Evolutionary conservation across 805 yeast species (phyloP).

Genomic region (Candida tallmaniae): DNA sequence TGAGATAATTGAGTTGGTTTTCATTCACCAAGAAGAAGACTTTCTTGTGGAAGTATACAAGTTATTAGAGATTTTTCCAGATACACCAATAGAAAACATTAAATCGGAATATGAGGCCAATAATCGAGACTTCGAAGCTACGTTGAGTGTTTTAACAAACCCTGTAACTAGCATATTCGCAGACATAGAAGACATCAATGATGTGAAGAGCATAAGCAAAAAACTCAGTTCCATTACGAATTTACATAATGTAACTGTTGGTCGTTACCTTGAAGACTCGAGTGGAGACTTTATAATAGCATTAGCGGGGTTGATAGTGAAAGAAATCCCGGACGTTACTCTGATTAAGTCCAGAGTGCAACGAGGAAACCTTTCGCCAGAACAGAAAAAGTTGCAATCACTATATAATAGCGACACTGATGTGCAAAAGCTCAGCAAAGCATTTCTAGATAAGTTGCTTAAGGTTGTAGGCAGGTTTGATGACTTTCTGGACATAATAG

Average conservation of each 20-base stretch:
- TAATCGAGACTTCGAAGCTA: not conserved
- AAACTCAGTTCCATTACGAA: not conserved
- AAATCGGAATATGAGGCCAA: not conserved
- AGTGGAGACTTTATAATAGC: not conserved
- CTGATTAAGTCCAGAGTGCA: slow-evolving; percentile 1
- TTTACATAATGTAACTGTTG: not conserved
- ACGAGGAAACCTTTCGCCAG: not conserved
- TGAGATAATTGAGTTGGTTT: not conserved
- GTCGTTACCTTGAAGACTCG: not conserved
- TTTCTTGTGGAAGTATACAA: slow-evolving; percentile 3
- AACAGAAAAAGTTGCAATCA: slow-evolving; percentile 2
- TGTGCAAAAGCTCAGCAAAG: slow-evolving; percentile 1
- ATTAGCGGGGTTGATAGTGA: no score
- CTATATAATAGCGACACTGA: slow-evolving; percentile 1
- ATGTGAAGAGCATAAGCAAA: not conserved
- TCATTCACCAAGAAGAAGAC: not conserved
- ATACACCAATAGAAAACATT: slow-evolving; percentile 1
- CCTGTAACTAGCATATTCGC: not conserved
- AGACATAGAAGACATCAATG: not conserved
- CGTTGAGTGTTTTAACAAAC: no score
- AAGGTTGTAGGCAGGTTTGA: slow-evolving; percentile 8
- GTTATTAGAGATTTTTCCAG: slow-evolving; percentile 5
- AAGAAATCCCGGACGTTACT: not conserved
- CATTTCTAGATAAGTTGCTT: slow-evolving; percentile 7
- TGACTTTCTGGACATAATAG: slow-evolving; percentile 2